Evolutionary conservation across 2,329 filamentous ascomycete species (phyloP), one percentile per base, ranked within the genome.

Genomic region (Cordyceps tenuipes): DNA sequence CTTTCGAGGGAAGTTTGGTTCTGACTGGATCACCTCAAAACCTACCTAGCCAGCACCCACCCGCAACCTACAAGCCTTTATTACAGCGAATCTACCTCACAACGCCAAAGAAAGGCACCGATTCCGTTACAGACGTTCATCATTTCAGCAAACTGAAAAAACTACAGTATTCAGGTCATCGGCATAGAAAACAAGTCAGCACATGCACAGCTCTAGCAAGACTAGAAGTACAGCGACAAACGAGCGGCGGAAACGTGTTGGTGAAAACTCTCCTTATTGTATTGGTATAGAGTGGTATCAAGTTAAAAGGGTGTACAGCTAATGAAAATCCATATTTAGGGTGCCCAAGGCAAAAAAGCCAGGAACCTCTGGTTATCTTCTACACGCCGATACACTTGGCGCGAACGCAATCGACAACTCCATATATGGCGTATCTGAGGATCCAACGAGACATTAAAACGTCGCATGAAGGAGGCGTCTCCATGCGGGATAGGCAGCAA

Each of bases 401-500:
- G 50, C 46, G 21, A 57, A 51, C 34, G 46, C 47, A 46, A 47
- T n/a, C 49, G 21, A 46, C 48, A 47, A 47, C 41, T 23, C 34
- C 26, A 60, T n/a, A 8, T 34, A 43, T 48, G 19, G 6, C 19
- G 49, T 26, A 15, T 48, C 5, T 23, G 12, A 26, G n/a, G 36
- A 13, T 8, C 17, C 29, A 44, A 47, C n/a, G 7, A 31, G 21
- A 41, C 47, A 4, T 61, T 52, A 59, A 21, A 78, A 75, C 57
- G 77, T 43, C 57, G 68, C 70, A 68, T 76, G 61, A 2, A 74
- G 52, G 23, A 70, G 51, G 3, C 75, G 72, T 67, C 72, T 74
- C 82, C 81, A 86, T 13, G 72, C 69, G 1, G 83, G 82, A 76
- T 76, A 79, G 3, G 72, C 66, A 17, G 79, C 79, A 21, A 82